Evolutionary conservation across 371 early-diverging fungal species (phyloP), one percentile per base, ranked within the genome.

Genomic region (Mortierella sp.): DNA sequence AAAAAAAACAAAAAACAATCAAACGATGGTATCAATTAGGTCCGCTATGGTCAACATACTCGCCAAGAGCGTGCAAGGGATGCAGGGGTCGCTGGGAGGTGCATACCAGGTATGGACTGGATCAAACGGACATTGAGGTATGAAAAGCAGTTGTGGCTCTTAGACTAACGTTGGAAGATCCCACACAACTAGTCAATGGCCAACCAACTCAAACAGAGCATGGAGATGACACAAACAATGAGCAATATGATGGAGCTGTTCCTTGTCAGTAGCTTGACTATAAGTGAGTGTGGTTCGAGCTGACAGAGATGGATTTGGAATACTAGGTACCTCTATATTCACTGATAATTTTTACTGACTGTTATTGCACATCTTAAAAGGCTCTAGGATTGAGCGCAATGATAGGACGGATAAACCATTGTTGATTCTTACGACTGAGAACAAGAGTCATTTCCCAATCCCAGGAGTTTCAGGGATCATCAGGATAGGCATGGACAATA

Each of bases 151-250:
- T 15, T 7, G 43, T 43, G 3, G 10, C 43, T 36, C 8, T 19
- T 19, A 48, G 48, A n/a, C 48, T 48, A 48, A 48, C 48, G 16
- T 38, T 33, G 8, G 61, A 33, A 16, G 22, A 1, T 48, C 40
- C 5, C 15, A 8, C 22, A 10, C 45, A 19, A 8, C 19, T 67
- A 81, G 81, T 67, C 76, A 1, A 62, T 81, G 72, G 72, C 81
- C 3, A 81, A 72, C 43, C 76, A 75, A 11, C 50, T 81, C 15
- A 64, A 69, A 15, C 75, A 81, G 52, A 75, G 81, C 64, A 61
- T 81, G 63, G 81, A 75, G n/a, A 81, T 81, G 81, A 69, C 76
- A 13, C 71, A 75, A 36, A 63, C 72, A 13, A 81, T 81, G 81
- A 81, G 74, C 57, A 63, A 59, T 28, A 81, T 81, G 81, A 69